Conservation (phyloP, 768 basidiomycete species). For the Amylocystis lapponica region DNA sequence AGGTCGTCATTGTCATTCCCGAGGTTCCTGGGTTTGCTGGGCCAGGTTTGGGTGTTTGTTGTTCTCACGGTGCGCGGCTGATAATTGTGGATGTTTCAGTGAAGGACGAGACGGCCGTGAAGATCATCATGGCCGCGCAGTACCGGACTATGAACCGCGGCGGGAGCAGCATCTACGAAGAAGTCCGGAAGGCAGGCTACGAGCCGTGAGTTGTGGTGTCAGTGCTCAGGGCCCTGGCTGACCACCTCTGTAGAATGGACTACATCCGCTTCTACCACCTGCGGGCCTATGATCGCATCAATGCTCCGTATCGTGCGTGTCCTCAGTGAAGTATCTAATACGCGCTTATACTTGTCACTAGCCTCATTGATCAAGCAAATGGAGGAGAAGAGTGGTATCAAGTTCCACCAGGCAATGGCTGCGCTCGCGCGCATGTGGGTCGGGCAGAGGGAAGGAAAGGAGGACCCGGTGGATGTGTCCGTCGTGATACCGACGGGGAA, state of each 20-base stretch:
- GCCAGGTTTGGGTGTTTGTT: conserved; percentile 5
- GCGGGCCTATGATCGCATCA: conserved; percentile 86
- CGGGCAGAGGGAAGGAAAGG: conserved; percentile 28
- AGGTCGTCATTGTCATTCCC: conserved; percentile 86
- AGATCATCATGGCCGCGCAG: conserved; percentile 85
- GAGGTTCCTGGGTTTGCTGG: conserved; percentile 91
- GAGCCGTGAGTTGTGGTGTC: conserved; percentile 54
- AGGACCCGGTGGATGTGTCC: conserved; percentile 35
- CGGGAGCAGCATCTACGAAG: conserved; percentile 80
- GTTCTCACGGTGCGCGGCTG: neutral
- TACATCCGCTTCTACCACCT: conserved; percentile 93
- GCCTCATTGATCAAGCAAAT: conserved; percentile 52
- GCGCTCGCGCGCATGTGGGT: conserved; percentile 79
- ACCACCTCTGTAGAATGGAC: conserved; percentile 59
- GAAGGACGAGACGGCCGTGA: conserved; percentile 54
- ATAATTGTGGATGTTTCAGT: conserved; percentile 39
- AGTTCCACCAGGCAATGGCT: conserved; percentile 81
- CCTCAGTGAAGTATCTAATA: neutral
- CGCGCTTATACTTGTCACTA: neutral
- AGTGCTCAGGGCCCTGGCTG: no score
- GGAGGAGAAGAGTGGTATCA: conserved; percentile 70
- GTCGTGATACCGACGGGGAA: conserved; percentile 51
- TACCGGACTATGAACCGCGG: conserved; percentile 90
- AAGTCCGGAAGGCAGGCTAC: conserved; percentile 67
- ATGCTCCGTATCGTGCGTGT: conserved; percentile 57